Percentiles rank a stretch among this genome's conserved stretches.
phyloP scores from a whole-genome alignment of 805 yeast species.

The Isabelozyma rhagii region DNA sequence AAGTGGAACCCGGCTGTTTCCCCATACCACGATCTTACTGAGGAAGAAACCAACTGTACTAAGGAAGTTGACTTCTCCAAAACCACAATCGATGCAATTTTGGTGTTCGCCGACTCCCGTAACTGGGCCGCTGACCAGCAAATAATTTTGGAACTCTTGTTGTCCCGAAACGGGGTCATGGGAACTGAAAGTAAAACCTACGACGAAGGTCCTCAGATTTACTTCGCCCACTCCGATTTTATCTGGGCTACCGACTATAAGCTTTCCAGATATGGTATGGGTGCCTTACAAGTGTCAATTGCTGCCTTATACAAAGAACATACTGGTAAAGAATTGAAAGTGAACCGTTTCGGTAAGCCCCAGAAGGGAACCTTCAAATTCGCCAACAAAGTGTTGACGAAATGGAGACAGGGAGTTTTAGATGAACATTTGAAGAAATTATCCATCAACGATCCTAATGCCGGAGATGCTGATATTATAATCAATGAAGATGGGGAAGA shows the following conservation, averaged over 20 bases:
- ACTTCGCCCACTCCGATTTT: slow-evolving; percentile 89
- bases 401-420: slow-evolving; percentile 76
- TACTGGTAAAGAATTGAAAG: slow-evolving; percentile 77
- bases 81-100: slow-evolving; percentile 69
- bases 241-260: slow-evolving; percentile 91
- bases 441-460: slow-evolving; percentile 42
- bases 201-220: slow-evolving; percentile 77
- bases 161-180: slow-evolving; percentile 77
- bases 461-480: slow-evolving; percentile 39
- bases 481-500: slow-evolving; percentile 44
- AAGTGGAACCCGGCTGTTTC: slow-evolving; percentile 84
- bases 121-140: slow-evolving; percentile 95
- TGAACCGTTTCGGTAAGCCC: slow-evolving; percentile 86
- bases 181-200: slow-evolving; percentile 71
- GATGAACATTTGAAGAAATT: slow-evolving; percentile 66
- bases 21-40: slow-evolving; percentile 77
- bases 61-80: slow-evolving; percentile 62
- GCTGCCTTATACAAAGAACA: slow-evolving; percentile 82
- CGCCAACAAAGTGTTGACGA: slow-evolving; percentile 71
- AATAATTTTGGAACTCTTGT: slow-evolving; percentile 74
- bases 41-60: slow-evolving; percentile 60
- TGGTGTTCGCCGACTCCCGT: slow-evolving; percentile 88
- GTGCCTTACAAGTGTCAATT: slow-evolving; percentile 85
- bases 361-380: slow-evolving; percentile 82
- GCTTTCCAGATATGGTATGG: slow-evolving; percentile 87